Evolutionary conservation across 1,284 basidiomycete species (phyloP), one percentile per base, ranked within the genome.

Genomic region (Marasmius tenuissimus): DNA sequence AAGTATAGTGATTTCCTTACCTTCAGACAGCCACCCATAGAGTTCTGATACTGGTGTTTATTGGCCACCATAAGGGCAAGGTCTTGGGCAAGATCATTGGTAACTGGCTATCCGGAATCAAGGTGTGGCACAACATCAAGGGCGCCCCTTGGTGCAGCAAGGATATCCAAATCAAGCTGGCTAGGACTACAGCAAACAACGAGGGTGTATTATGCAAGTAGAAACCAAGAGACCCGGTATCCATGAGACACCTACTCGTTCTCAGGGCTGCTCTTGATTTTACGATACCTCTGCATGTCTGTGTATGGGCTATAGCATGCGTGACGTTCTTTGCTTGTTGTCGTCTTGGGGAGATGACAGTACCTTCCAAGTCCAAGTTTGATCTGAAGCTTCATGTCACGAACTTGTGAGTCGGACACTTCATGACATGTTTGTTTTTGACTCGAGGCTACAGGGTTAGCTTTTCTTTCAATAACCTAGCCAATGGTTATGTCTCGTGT

Each of bases 221-320:
- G 1, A 45, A 56, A 1, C 10, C 48, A 5, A 60, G 60, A 2
- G 33, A 39, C 4, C 63, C 63, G 3, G 57, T 64, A 12, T 55
- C 63, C 0, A 9, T 51, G 0, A 18, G 18, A 16, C 63, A 64
- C 18, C n/a, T 61, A 0, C 10, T 51, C 1, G 27, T 27, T 16
- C 20, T 65, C 0, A 18, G 40, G 4, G 37, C 11, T 5, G 20
- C 35, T 0, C 27, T 65, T 4, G 45, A 62, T 27, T 42, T 65
- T 0, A n/a, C 11, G 1, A 49, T n/a, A 6, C 61, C 61, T 3
- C 38, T 47, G 1, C 61, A 65, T 33, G 55, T 38, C 5, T 42
- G 61, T 12, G 48, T 63, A 4, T 65, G 61, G 61, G 63, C 57
- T 1, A 37, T 52, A 7, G 60, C 63, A 1, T n/a, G 58, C 4